Conservation (phyloP, 176 grass and related monocot species). For the Avena insularis region DNA sequence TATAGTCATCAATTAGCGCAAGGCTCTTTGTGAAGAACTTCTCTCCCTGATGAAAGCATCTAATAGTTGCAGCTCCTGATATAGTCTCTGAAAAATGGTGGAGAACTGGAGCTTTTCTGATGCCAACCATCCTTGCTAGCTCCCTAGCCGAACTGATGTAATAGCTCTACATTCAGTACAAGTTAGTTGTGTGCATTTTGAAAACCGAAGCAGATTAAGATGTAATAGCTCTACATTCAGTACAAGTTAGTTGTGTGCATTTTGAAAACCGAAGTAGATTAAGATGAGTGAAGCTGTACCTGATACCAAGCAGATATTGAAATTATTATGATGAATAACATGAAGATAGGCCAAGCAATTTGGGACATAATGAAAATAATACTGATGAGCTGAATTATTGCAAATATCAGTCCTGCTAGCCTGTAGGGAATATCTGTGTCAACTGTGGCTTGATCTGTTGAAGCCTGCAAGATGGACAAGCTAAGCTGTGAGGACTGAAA, state of each 20-base stretch:
- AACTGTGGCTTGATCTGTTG: conserved; percentile 83
- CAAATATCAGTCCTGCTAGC: conserved; percentile 82
- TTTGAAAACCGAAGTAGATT: conserved; percentile 30
- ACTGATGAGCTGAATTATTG: conserved; percentile 83
- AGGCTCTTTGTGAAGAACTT: conserved; percentile 67
- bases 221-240: conserved; percentile 44
- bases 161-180: conserved; percentile 60
- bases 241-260: conserved; percentile 39
- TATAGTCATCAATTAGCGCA: conserved; percentile 77
- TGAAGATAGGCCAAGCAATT: conserved; percentile 88
- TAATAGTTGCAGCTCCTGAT: conserved; percentile 77
- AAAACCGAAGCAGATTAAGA: conserved; percentile 24
- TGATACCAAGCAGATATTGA: conserved; percentile 82
- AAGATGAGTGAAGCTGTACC: conserved; percentile 50
- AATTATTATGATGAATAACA: conserved; percentile 73
- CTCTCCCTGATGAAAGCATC: conserved; percentile 84
- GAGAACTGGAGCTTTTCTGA: conserved; percentile 87
- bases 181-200: conserved; percentile 39
- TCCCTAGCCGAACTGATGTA: conserved; percentile 90
- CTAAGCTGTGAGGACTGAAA: conserved; percentile 21
- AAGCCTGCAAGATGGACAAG: conserved; percentile 61
- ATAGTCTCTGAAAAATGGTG: conserved; percentile 92
- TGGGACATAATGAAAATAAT: conserved; percentile 89
- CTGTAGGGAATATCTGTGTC: conserved; percentile 96
- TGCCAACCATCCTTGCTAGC: conserved; percentile 86